Evolutionary conservation across 768 basidiomycete genomes (phyloP), one percentile per base, ranked within the genome.

Genomic region (Agaricus bisporus): DNA sequence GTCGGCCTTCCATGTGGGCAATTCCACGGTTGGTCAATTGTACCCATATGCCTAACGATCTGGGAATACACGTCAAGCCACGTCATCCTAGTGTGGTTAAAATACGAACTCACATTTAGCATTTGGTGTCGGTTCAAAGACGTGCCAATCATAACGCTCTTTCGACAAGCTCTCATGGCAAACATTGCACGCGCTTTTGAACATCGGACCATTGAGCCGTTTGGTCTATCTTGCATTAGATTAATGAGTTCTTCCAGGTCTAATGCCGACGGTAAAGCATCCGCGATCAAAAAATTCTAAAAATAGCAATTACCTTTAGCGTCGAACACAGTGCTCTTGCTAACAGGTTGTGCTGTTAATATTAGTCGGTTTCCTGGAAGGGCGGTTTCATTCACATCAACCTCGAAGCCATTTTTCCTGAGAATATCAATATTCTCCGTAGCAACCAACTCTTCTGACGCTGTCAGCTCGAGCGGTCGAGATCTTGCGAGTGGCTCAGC

Each of bases 111-210:
- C 61, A 91, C 87, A 56, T 73, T 63, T 17, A 74, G 79, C 95
- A 99, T 98, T 63, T 90, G 91, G 14, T 72, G 67, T 55, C 68
- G 73, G 36, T 78, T 92, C 56, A 98, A 73, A 10, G 93, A 76
- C 72, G 82, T 90, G 3, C 97, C 95, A 41, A 98, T 77, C 97
- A 98, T 99, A 39, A 97, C 85, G 67, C 94, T 98, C 72, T 90
- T 94, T 58, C 95, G 68, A 68, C 97, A 99, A 0, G 97, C 97
- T 35, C 95, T 81, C 80, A 86, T 90, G 0, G 97, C 97, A 64
- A 99, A 98, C 95, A 99, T 98, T 4, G 85, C 77, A 14, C 94
- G 80, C 14, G 90, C 92, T 67, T 98, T 98, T 14, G 88, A 87
- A 63, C 93, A 97, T 18, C 97, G 78, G 0, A 97, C 90, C 80